Evolutionary conservation across 2,329 filamentous ascomycete species (phyloP), one percentile per base, ranked within the genome.

Genomic region (Cladobotryum protrusum): DNA sequence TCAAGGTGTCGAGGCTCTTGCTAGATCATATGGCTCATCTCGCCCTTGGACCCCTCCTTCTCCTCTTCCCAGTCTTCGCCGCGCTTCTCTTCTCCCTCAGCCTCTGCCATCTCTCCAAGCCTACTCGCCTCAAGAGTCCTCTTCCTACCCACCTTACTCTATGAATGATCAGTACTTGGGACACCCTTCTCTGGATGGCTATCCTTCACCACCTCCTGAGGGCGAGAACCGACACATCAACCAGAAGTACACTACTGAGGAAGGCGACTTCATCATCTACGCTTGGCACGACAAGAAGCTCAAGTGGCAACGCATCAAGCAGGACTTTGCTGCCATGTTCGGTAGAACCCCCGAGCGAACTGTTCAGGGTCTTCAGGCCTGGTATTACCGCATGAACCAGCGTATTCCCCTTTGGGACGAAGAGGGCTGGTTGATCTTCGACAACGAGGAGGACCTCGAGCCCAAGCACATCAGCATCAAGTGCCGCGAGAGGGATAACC

Each of bases 301-400:
- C 51, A 70, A 68, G 56, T 72, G 70, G 70, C 62, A 69, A 44
- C 62, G 60, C 14, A 68, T 71, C 52, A 66, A 68, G 58, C 62
- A 68, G 47, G 65, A 68, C 32, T 71, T 70, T 55, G 67, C 66
- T 14, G 40, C 60, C n/a, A 65, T 66, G 50, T 71, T 71, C 41
- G 66, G 68, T 35, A 58, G 61, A 35, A 66, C 62, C 0, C 68
- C 68, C 1, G 63, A 69, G 54, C 61, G 68, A 32, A 70, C 67
- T 8, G 64, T 69, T 1, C 68, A 70, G 40, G 70, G 70, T 11
- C 63, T 72, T 5, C 70, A 72, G 50, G 69, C 68, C 1, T 70
- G 68, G 66, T 72, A 72, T 56, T 72, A 72, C 56, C 67, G 70
- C 37, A 68, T 69, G 64, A 72, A 72, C 59, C 63, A 68, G 54